Conservation (phyloP, 2,329 filamentous ascomycete genomes). For the Fusarium foetens region DNA sequence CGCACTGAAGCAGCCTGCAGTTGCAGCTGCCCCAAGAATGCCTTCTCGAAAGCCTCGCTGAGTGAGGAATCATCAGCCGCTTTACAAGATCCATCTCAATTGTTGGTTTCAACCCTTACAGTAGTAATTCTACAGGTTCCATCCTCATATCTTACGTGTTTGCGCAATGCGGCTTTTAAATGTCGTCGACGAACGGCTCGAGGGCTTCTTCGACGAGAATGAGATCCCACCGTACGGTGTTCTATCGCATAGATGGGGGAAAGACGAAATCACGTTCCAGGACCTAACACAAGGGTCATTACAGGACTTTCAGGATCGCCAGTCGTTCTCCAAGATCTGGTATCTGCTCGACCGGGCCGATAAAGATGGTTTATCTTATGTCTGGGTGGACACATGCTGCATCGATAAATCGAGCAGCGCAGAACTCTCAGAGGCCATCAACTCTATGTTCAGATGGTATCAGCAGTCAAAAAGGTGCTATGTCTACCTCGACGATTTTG, state of each 20-base stretch:
- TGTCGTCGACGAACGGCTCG: conserved; percentile 29
- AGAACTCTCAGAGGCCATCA: conserved; percentile 44
- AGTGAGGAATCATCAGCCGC: not conserved
- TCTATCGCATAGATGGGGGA: conserved; percentile 51
- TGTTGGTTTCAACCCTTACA: not conserved
- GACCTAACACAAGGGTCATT: conserved; percentile 27
- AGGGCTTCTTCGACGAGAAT: conserved; percentile 34
- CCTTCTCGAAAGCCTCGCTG: not conserved
- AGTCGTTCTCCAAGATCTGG: conserved; percentile 36
- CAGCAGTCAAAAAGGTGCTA: conserved; percentile 40
- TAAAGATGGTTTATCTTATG: conserved; percentile 18
- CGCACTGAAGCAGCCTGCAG: not conserved
- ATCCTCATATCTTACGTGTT: too few species aligned
- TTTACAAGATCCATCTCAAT: not conserved
- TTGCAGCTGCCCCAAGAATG: not conserved
- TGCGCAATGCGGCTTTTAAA: conserved; percentile 46
- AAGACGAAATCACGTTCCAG: conserved; percentile 46
- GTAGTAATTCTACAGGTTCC: too few species aligned
- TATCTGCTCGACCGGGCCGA: conserved; percentile 25
- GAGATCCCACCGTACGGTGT: conserved; percentile 47
- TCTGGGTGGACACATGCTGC: conserved; percentile 47
- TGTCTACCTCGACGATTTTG: conserved; percentile 41
- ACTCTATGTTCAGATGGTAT: conserved; percentile 47
- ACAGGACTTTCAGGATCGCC: not conserved
- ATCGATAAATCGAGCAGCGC: conserved; percentile 44